Conservation (phyloP, 352 stramenopile species). For the Blastocystis sp. region DNA sequence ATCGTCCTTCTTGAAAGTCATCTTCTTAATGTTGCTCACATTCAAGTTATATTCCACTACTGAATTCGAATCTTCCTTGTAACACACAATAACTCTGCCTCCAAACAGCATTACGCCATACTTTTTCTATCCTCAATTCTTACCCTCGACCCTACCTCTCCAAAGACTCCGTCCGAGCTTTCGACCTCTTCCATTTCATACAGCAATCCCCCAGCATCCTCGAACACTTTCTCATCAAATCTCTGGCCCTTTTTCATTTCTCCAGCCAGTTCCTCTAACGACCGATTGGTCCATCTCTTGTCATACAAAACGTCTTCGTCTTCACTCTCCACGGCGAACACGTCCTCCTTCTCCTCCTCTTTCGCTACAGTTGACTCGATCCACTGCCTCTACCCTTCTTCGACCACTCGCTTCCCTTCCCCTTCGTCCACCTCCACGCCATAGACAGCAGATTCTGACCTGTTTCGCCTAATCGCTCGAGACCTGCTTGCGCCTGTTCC, state of each 20-base stretch:
- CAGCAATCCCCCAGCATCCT: background rate
- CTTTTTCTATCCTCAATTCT: background rate
- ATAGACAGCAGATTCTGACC: background rate
- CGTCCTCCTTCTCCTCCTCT: background rate
- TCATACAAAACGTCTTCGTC: conserved; percentile 33
- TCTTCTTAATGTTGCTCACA: background rate
- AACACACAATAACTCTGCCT: background rate
- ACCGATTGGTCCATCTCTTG: background rate
- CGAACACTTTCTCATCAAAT: background rate
- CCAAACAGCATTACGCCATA: background rate
- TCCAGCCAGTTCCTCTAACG: background rate
- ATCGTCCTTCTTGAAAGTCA: conserved; percentile 48
- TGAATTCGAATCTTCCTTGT: background rate
- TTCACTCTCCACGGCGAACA: conserved; percentile 43
- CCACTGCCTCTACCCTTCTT: background rate
- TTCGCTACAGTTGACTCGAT: background rate
- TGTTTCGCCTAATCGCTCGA: background rate
- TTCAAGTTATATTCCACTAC: conserved; percentile 5
- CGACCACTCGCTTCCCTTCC: background rate
- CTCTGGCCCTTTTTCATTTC: background rate
- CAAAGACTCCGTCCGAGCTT: background rate
- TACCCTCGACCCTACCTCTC: background rate
- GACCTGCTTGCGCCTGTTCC: background rate
- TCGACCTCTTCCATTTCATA: background rate
- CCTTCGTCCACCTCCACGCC: background rate